These are phyloP conservation scores for Leccinum disarticulatum DNA, from an alignment of 768 basidiomycete species.

Conservation along the genomic window DNA sequence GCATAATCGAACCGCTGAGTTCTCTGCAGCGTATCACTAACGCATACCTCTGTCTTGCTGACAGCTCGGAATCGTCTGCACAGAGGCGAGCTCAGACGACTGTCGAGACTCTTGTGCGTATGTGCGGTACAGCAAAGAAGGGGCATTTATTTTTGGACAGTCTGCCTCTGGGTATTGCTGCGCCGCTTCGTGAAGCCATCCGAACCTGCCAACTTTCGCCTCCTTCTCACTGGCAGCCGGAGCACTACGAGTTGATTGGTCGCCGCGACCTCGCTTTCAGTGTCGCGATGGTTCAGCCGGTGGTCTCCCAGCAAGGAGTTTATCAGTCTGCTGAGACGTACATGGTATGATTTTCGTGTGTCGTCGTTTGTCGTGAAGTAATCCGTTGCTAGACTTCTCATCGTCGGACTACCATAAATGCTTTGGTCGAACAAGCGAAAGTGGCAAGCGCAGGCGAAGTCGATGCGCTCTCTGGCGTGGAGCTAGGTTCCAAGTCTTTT, in stretches of 20 bases:
- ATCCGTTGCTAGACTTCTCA: conserved; percentile 44
- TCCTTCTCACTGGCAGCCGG: conserved; percentile 65
- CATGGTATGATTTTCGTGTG: conserved; percentile 20
- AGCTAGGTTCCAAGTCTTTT: conserved; percentile 70
- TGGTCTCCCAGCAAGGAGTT: conserved; percentile 27
- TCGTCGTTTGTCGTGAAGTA: conserved; percentile 1
- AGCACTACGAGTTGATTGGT: conserved; percentile 35
- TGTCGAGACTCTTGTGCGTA: conserved; percentile 52
- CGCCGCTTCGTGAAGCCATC: conserved; percentile 83
- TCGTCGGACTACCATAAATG: conserved; percentile 50
- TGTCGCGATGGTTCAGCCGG: conserved; percentile 32
- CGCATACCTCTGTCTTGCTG: conserved; percentile 60
- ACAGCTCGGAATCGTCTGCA: conserved; percentile 46
- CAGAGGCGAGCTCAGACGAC: conserved; percentile 70
- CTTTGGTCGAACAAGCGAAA: conserved; percentile 51
- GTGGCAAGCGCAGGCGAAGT: conserved; percentile 53
- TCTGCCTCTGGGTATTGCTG: conserved; percentile 68
- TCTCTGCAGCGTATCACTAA: conserved; percentile 53
- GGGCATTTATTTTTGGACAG: conserved; percentile 50
- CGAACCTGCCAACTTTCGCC: conserved; percentile 81
- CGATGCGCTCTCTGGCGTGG: conserved; percentile 65
- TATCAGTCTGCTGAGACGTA: conserved; percentile 35
- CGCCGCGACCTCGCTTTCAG: conserved; percentile 34
- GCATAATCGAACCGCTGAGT: conserved; percentile 56
- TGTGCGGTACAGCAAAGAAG: conserved; percentile 36